Evolutionary conservation across 2,329 filamentous ascomycete genomes (phyloP), one percentile per base, ranked within the genome.

Genomic region (Thielaviopsis musarum): DNA sequence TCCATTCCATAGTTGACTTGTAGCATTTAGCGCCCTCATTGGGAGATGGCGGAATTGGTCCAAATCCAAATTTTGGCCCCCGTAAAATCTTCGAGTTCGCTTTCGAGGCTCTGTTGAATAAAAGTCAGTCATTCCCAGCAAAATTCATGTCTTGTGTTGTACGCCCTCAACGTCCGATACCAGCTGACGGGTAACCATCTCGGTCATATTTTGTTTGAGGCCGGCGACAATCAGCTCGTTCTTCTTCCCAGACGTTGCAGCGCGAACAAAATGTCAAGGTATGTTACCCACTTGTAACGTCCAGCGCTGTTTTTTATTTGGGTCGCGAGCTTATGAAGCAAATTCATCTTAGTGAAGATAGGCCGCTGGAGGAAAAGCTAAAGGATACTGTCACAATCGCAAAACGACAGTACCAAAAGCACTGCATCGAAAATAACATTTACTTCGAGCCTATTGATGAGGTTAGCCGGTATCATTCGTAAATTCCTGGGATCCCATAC

Each of bases 391-490:
- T 58, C 15, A 52, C 54, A 19, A 58, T 57, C 15, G 48, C 7
- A 15, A 48, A 41, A n/a, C 51, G 54, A 13, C n/a, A 21, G n/a
- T 61, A 56, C 19, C 56, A 59, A 22, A 54, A 53, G 19, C 17
- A 22, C 24, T 26, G 45, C 24, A 22, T 59, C 17, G 45, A 56
- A 13, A 54, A 59, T 3, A 24, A 56, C 19, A 52, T 61, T 5
- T 55, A 59, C 53, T 61, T 59, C 26, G 30, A 61, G 45, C 60
- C 60, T 15, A 48, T 57, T 2, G 60, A 61, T n/a, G 49, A 34
- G 17, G 60, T 61, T 57, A 56, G 57, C 22, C 24, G 15, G 12
- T 6, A 24, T 26, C 17, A n/a, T 24, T 21, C 10, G 13, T 22
- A 4, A 22, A 17, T 9, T 5, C 17, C 10, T 3, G 6, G 30